Percentiles rank a stretch among this genome's conserved stretches.
Conservation (phyloP, 164 flowering plant species). For the Umbilicus rupestris region DNA sequence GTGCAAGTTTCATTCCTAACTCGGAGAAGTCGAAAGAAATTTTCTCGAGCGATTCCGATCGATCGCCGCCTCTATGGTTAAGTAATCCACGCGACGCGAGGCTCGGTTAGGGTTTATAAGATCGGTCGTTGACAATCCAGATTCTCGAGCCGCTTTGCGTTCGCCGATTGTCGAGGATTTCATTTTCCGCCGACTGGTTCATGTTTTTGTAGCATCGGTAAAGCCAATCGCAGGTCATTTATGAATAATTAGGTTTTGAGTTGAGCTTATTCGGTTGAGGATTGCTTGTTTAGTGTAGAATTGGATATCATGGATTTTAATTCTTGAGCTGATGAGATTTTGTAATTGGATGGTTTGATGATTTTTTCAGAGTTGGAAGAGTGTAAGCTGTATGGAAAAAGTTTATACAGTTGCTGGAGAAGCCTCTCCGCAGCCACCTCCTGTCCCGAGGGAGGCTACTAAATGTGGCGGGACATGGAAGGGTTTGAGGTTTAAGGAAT, state of each 20-base stretch:
- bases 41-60: slow-evolving; percentile 5
- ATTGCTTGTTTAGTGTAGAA: no score
- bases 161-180: background rate
- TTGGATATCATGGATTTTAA: no score
- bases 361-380: background rate
- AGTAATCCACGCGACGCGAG: background rate
- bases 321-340: background rate
- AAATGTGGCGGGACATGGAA: slow-evolving; percentile 1
- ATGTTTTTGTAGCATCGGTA: background rate
- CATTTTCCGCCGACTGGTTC: background rate
- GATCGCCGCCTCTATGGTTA: background rate
- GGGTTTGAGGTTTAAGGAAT: slow-evolving; percentile 13
- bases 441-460: background rate
- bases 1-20: background rate
- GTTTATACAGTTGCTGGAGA: background rate
- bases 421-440: background rate
- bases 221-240: background rate
- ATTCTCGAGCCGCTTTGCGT: background rate
- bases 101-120: background rate
- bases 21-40: background rate
- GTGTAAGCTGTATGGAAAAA: background rate
- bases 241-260: background rate
- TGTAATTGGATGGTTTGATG: background rate
- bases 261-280: no score
- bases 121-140: background rate